Evolutionary conservation across 73 alveolate species (phyloP), one percentile per base, ranked within the genome.

Genomic region (Stentor roeselii): DNA sequence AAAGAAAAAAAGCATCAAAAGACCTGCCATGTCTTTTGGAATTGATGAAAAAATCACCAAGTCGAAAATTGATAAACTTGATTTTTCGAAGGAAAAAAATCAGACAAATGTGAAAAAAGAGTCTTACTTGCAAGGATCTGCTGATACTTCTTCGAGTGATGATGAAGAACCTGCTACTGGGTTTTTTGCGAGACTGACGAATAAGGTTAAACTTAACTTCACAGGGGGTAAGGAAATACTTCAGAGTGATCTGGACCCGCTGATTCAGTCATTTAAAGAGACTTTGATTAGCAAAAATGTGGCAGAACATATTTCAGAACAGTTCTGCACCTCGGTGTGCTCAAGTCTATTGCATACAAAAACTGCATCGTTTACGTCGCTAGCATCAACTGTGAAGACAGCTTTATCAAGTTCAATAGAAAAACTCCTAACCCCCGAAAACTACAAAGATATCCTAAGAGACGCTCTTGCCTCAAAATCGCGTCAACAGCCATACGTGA

Each of bases 381-480:
- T 97, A 38, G 89, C 90, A 34, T 88, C 97, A 38, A 96, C 99
- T 39, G 99, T 96, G 36, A 91, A 92, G 92, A 94, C 90, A 59
- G 97, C 99, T 1, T 82, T 97, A 78, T 85, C 88, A 61, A 97
- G 91, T 27, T 87, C 99, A 3, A 87, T 97, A 35, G 90, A 91
- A 58, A 96, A 95, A 87, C 88, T 97, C 14, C 87, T 97, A 85
- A 96, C 99, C n/a, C 99, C 99, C 40, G 93, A 96, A 87, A 91
- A 94, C 74, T 93, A 93, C 82, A 94, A 95, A 75, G 99, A 97
- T 89, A 85, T 97, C 31, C 87, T 97, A 76, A 90, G 97, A 83
- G 98, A 97, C 61, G 99, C 99, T 21, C 87, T 96, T 83, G 91
- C 95, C 30, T 94, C 98, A 30, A 97, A 95, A 86, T 87, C 91